Percentiles rank a stretch among this genome's conserved stretches.
These are phyloP conservation scores for Avena sativa DNA, from an alignment of 176 grass and related monocot species.

Conservation along the genomic window DNA sequence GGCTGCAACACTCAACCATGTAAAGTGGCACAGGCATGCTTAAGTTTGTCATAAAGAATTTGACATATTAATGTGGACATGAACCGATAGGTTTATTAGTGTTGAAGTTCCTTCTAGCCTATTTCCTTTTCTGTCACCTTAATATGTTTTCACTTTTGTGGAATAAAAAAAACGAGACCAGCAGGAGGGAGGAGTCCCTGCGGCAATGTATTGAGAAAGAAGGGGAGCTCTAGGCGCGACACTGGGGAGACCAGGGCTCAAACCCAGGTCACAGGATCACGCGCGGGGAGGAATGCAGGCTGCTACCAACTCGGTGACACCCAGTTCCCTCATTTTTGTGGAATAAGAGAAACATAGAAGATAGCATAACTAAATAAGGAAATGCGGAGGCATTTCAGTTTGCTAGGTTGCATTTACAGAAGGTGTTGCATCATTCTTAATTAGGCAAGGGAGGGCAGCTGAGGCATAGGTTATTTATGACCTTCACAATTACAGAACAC, in stretches of 20 bases:
- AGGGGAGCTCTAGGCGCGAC: no score
- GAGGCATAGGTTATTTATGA: slow-evolving; percentile 32
- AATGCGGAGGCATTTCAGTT: slow-evolving; percentile 25
- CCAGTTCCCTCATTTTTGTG: no score
- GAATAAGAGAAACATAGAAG: background rate
- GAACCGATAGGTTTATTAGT: background rate
- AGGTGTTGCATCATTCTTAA: background rate
- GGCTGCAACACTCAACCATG: background rate
- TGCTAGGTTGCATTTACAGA: slow-evolving; percentile 14
- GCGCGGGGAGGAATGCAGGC: no score
- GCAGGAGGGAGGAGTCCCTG: no score
- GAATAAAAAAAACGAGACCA: no score
- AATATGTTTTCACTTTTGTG: background rate
- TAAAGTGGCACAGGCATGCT: slow-evolving; percentile 2
- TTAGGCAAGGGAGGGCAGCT: background rate
- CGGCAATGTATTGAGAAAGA: no score
- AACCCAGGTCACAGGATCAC: no score
- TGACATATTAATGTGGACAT: slow-evolving; percentile 28
- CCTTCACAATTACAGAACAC: background rate
- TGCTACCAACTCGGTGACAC: no score
- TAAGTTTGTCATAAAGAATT: background rate
- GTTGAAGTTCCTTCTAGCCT: background rate
- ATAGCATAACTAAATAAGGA: slow-evolving; percentile 7
- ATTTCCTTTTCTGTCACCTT: background rate
- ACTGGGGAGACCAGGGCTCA: no score